A percentile compares a stretch with the other conserved stretches of the same genome.
phyloP scores from a whole-genome alignment of 345 rosid species.

The Citrus glauca region DNA sequence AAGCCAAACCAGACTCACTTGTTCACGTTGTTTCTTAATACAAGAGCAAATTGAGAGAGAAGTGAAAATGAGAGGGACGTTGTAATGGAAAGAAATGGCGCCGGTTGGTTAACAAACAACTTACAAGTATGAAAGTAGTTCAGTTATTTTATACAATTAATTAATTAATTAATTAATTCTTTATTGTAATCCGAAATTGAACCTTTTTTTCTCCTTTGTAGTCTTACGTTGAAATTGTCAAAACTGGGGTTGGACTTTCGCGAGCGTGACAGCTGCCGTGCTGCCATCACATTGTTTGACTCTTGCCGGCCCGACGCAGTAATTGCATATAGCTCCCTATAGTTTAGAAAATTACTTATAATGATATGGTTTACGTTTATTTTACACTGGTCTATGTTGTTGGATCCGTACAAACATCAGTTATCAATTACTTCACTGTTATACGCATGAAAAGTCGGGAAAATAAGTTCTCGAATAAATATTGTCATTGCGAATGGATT shows the following conservation, averaged over 20 bases:
- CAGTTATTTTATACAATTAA: neutral
- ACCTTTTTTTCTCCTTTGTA: neutral
- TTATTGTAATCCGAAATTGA: neutral
- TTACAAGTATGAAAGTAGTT: too few relatives aligned
- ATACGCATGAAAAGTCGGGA: neutral
- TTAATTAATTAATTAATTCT: too few relatives aligned
- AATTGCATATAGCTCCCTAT: neutral
- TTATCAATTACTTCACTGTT: neutral
- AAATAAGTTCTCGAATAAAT: too few relatives aligned
- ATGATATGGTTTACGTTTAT: neutral
- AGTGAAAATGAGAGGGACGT: neutral
- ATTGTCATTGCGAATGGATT: too few relatives aligned
- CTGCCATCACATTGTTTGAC: neutral
- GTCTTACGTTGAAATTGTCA: neutral
- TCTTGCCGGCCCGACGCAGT: rapidly evolving
- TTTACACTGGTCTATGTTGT: neutral
- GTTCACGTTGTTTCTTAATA: neutral
- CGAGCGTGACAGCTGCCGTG: neutral
- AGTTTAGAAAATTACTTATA: too few relatives aligned
- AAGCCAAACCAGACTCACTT: constrained; percentile 11
- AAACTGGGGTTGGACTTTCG: too few relatives aligned
- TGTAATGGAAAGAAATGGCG: neutral
- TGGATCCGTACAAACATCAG: neutral
- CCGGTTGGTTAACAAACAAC: neutral
- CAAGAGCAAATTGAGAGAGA: neutral